These are phyloP conservation scores for Zancudomyces culisetae DNA, from an alignment of 371 early-diverging fungal genomes.

Conservation along the genomic window DNA sequence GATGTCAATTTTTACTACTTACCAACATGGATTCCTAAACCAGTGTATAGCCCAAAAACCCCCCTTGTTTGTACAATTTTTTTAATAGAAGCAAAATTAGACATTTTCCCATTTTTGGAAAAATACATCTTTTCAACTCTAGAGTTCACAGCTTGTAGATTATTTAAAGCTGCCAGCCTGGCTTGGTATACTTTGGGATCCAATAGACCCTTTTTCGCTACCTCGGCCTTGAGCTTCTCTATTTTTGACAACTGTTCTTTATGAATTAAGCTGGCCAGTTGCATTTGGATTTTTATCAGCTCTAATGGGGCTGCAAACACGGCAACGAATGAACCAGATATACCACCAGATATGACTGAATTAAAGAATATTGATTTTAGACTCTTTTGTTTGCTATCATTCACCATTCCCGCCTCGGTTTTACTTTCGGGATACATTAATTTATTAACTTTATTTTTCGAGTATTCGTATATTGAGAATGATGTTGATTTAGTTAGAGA, in stretches of 20 bases:
- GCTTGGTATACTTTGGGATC: neutral
- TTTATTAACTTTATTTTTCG: constrained; percentile 21
- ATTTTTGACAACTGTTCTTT: constrained; percentile 9
- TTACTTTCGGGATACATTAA: constrained; percentile 10
- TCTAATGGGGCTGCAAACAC: constrained; percentile 53
- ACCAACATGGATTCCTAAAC: constrained; percentile 18
- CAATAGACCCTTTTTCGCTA: neutral
- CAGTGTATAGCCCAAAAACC: constrained; percentile 19
- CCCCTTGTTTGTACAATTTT: constrained; percentile 20
- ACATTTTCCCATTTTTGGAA: constrained; percentile 1
- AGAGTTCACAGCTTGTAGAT: neutral
- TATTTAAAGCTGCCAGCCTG: neutral
- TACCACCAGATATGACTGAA: constrained; percentile 36
- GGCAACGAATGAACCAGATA: constrained; percentile 46
- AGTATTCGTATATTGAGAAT: constrained; percentile 49
- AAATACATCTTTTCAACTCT: neutral
- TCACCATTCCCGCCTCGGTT: constrained; percentile 9
- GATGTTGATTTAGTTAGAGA: constrained; percentile 51
- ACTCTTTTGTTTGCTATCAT: constrained; percentile 10
- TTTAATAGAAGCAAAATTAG: constrained; percentile 16
- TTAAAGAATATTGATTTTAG: constrained; percentile 22
- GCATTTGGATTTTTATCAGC: constrained; percentile 58
- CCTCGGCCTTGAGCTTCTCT: constrained; percentile 3
- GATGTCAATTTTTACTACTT: too few relatives aligned
- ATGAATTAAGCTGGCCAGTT: constrained; percentile 41